A percentile compares a stretch with the other conserved stretches of the same genome.
Conservation (phyloP, 2,329 filamentous ascomycete species). For the Rutstroemia sp. region DNA sequence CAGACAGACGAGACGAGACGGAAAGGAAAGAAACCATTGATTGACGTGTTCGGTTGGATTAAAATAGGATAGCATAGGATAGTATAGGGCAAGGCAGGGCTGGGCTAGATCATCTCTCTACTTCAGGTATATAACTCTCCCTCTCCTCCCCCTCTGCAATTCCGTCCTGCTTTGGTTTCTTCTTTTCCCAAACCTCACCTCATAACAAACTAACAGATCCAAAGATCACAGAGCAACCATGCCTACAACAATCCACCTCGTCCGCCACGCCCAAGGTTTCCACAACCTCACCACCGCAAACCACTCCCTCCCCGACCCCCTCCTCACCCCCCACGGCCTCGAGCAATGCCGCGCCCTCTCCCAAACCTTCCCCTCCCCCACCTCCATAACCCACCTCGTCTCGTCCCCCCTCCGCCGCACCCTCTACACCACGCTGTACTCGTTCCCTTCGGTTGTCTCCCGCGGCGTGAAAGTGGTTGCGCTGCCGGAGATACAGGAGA, state of each 20-base stretch:
- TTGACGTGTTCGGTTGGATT: too few species aligned
- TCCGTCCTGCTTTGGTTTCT: too few species aligned
- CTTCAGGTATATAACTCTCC: too few species aligned
- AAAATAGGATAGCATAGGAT: too few species aligned
- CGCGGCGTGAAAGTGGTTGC: constrained; percentile 43
- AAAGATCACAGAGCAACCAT: background rate
- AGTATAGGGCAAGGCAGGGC: too few species aligned
- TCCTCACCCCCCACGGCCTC: constrained; percentile 68
- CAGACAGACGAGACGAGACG: too few species aligned
- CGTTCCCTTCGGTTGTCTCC: constrained; percentile 53
- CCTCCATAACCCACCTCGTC: constrained; percentile 60
- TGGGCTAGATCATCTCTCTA: too few species aligned
- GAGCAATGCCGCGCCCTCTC: constrained; percentile 63
- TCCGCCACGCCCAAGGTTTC: constrained; percentile 70
- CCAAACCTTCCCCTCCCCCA: constrained; percentile 56
- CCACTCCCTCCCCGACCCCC: constrained; percentile 68
- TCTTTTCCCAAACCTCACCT: too few species aligned
- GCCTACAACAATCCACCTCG: constrained; percentile 48
- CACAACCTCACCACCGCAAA: constrained; percentile 72
- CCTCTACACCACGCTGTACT: constrained; percentile 65
- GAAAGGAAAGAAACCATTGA: too few species aligned
- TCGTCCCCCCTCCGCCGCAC: constrained; percentile 77
- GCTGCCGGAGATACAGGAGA: constrained; percentile 73
- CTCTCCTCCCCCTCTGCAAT: too few species aligned
- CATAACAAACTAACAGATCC: background rate